Conservation (phyloP, 1,284 basidiomycete species). For the Apiotrichum mycotoxinovorans region DNA sequence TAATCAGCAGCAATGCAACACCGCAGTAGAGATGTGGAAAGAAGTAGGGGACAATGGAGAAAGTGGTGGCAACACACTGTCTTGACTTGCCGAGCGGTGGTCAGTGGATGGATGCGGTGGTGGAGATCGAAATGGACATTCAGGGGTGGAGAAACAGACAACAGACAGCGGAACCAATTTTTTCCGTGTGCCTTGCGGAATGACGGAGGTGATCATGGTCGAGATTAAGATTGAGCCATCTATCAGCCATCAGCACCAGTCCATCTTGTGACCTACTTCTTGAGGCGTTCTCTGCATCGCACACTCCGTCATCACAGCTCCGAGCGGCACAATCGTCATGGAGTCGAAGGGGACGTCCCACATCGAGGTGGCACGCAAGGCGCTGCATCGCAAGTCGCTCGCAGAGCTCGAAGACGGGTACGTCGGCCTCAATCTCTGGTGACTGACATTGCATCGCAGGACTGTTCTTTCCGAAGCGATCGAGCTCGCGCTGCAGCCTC, state of each 20-base stretch:
- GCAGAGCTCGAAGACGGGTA: conserved; percentile 25
- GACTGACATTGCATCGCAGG: conserved; percentile 12
- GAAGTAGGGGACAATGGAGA: not conserved
- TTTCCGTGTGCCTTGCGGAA: not conserved
- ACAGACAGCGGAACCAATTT: conserved; percentile 8
- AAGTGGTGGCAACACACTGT: not conserved
- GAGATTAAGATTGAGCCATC: not conserved
- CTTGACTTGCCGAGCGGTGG: too few relatives aligned
- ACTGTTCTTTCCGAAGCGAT: conserved; percentile 4
- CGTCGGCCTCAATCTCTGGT: not conserved
- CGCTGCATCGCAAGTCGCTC: conserved; percentile 18
- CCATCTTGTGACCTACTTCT: too few relatives aligned
- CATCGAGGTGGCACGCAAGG: conserved; percentile 25
- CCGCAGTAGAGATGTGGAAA: not conserved
- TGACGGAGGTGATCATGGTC: not conserved
- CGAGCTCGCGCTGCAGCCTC: conserved; percentile 10
- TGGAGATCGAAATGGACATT: too few relatives aligned
- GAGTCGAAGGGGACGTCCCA: conserved; percentile 7
- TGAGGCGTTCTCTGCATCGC: not conserved
- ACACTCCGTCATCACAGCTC: not conserved
- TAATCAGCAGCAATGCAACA: not conserved
- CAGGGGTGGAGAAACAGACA: not conserved
- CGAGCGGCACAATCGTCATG: not conserved
- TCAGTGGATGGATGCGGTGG: too few relatives aligned
- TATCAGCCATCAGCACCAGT: not conserved